Percentiles rank a stretch among this genome's conserved stretches.
phyloP scores from a whole-genome alignment of 2,329 filamentous ascomycete genomes.

The Sphaerulina vaccinii region DNA sequence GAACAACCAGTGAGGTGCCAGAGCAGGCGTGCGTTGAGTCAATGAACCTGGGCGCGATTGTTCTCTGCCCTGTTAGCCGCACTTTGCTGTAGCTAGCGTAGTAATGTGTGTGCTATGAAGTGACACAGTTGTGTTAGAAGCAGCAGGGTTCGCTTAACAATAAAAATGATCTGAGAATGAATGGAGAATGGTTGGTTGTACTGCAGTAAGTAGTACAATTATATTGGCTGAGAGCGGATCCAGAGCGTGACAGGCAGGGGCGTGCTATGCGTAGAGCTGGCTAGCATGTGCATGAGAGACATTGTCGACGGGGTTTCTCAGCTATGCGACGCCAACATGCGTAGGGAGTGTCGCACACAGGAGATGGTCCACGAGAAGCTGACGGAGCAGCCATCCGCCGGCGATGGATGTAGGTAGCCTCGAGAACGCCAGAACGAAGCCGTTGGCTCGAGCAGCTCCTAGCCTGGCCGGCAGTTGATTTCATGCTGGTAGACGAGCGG shows the following conservation, averaged over 20 bases:
- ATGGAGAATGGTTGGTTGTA: constrained; percentile 32
- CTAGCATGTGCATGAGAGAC: constrained; percentile 23
- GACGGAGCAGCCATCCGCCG: constrained; percentile 10
- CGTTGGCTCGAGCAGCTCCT: constrained; percentile 14
- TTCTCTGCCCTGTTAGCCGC: constrained; percentile 18
- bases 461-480: constrained; percentile 18
- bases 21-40: background rate
- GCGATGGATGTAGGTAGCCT: constrained; percentile 13
- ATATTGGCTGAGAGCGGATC: constrained; percentile 27
- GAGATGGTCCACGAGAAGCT: constrained; percentile 2
- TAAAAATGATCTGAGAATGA: constrained; percentile 22
- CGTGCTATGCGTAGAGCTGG: constrained; percentile 19
- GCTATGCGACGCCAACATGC: constrained; percentile 16
- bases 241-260: constrained; percentile 20
- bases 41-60: constrained; percentile 9
- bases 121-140: constrained; percentile 19
- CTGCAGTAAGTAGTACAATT: constrained; percentile 34
- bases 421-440: background rate
- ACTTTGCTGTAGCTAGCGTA: constrained; percentile 17
- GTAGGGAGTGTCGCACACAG: constrained; percentile 16
- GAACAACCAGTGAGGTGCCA: constrained; percentile 12
- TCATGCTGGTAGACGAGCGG: constrained; percentile 24
- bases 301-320: constrained; percentile 16
- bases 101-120: constrained; percentile 18
- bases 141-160: constrained; percentile 25